A percentile compares a stretch with the other conserved stretches of the same genome.
Evolutionary conservation across 768 basidiomycete species (phyloP).

Genomic region (Lactifluus echinatus): DNA sequence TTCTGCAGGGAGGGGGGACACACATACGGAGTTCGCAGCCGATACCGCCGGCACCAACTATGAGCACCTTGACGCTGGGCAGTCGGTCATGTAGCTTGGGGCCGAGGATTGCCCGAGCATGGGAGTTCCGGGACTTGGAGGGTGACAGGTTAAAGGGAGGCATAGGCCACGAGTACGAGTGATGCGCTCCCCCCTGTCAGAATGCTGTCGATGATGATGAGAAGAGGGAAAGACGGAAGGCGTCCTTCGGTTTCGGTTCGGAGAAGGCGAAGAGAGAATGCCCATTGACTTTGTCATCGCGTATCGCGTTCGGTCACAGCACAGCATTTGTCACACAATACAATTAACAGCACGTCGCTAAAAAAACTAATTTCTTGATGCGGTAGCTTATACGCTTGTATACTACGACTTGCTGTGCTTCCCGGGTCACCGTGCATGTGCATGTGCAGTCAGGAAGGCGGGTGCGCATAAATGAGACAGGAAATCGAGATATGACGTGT

Average conservation of each 20-base stretch:
- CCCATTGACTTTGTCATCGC: too few species aligned
- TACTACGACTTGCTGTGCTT: background rate
- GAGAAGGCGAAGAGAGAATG: too few species aligned
- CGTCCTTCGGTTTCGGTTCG: background rate
- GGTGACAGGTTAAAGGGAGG: conserved; percentile 4
- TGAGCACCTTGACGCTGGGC: conserved; percentile 58
- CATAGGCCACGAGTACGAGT: background rate
- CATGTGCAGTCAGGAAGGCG: background rate
- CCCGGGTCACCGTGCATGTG: too few species aligned
- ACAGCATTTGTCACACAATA: conserved; percentile 1
- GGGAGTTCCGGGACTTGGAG: conserved; percentile 25
- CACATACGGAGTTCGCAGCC: conserved; percentile 83
- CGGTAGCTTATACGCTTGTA: background rate
- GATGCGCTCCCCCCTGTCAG: background rate
- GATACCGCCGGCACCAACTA: conserved; percentile 95
- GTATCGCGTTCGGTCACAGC: conserved; percentile 11
- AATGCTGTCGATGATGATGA: background rate
- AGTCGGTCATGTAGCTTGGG: conserved; percentile 55
- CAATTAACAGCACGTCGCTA: background rate
- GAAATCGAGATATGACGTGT: conserved; percentile 12
- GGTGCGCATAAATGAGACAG: conserved; percentile 4
- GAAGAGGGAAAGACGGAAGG: conserved; percentile 5
- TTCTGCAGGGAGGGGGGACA: background rate
- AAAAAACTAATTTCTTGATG: background rate
- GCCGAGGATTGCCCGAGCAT: conserved; percentile 77